A percentile compares a stretch with the other conserved stretches of the same genome.
phyloP scores from a whole-genome alignment of 805 yeast genomes.

The Cyberlindnera bimundalis region DNA sequence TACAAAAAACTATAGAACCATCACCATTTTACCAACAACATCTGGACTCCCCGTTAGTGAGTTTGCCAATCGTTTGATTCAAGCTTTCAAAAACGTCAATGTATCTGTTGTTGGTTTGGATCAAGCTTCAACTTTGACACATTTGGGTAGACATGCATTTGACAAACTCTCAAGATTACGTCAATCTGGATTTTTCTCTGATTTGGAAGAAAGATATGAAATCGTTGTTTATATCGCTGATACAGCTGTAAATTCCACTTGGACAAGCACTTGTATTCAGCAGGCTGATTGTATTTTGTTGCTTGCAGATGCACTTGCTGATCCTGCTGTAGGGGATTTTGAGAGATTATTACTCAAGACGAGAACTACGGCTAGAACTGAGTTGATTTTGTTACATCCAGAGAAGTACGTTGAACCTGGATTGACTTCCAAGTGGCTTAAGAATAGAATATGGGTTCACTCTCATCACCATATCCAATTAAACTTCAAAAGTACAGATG shows the following conservation, averaged over 20 bases:
- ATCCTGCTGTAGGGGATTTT: constrained; percentile 78
- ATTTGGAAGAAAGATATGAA: constrained; percentile 83
- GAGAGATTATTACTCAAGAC: constrained; percentile 72
- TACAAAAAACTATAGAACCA: constrained; percentile 65
- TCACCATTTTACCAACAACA: constrained; percentile 78
- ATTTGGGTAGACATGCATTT: constrained; percentile 89
- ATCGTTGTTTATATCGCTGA: constrained; percentile 90
- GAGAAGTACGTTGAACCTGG: constrained; percentile 85
- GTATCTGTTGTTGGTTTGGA: constrained; percentile 75
- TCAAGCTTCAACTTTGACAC: constrained; percentile 73
- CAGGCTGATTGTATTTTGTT: constrained; percentile 94
- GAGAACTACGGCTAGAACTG: constrained; percentile 84
- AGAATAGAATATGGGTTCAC: constrained; percentile 84
- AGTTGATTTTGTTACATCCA: constrained; percentile 78
- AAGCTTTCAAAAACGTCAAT: constrained; percentile 71
- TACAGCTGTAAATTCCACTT: constrained; percentile 72
- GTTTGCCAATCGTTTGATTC: constrained; percentile 70
- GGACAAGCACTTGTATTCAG: constrained; percentile 91
- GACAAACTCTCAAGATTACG: constrained; percentile 82
- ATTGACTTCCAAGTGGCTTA: constrained; percentile 78
- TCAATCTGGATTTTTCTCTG: constrained; percentile 85
- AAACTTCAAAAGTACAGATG: constrained; percentile 29
- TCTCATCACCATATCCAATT: constrained; percentile 91
- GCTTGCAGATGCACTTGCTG: constrained; percentile 76
- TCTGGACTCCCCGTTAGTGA: constrained; percentile 82